These are phyloP conservation scores for Ogataea siamensis DNA, from an alignment of 805 yeast genomes.

Conservation along the genomic window DNA sequence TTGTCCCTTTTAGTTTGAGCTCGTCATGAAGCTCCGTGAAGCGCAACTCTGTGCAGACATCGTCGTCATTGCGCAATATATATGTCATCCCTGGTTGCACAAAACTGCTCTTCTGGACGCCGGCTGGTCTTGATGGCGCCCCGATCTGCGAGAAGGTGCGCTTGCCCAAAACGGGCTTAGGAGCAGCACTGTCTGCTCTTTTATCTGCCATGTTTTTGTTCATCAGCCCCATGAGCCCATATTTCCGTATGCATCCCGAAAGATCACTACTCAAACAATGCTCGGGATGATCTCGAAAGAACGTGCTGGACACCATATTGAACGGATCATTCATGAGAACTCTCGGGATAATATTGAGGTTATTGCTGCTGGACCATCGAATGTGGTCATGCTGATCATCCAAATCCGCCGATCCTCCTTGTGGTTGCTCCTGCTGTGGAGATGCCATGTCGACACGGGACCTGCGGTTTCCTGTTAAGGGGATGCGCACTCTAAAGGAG, in stretches of 20 bases:
- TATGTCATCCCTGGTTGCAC: constrained; percentile 27
- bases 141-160: constrained; percentile 21
- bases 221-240: constrained; percentile 29
- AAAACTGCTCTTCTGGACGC: constrained; percentile 22
- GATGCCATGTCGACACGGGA: constrained; percentile 10
- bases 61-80: constrained; percentile 15
- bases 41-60: constrained; percentile 17
- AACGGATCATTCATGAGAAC: constrained; percentile 19
- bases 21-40: constrained; percentile 22
- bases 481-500: constrained; percentile 21
- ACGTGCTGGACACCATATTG: constrained; percentile 22
- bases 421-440: neutral
- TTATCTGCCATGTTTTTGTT: constrained; percentile 26
- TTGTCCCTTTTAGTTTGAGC: constrained; percentile 19
- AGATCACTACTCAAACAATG: constrained; percentile 22
- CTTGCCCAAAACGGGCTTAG: constrained; percentile 14
- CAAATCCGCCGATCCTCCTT: neutral
- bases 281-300: constrained; percentile 28
- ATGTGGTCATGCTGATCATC: constrained; percentile 22
- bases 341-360: constrained; percentile 27
- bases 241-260: constrained; percentile 20
- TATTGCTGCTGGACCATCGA: constrained; percentile 26
- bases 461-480: constrained; percentile 14
- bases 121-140: neutral
- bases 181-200: constrained; percentile 6